Percentiles rank a stretch among this genome's conserved stretches.
Conservation (phyloP, 2,329 filamentous ascomycete species). For the Fusarium beomiforme region DNA sequence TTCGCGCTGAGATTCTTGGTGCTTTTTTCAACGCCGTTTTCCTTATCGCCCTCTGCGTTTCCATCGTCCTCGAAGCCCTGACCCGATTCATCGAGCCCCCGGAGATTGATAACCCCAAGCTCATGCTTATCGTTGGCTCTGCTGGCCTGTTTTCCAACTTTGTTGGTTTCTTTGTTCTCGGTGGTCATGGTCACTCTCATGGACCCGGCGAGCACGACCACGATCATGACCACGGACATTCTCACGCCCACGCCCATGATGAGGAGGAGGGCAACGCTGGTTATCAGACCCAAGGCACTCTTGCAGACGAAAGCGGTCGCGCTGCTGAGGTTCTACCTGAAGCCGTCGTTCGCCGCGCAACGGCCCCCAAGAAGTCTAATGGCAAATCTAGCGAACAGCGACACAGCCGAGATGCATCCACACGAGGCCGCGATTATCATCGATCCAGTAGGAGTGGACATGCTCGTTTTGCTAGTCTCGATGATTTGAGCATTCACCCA, state of each 20-base stretch:
- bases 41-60: slow-evolving; percentile 93
- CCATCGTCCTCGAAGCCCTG: slow-evolving; percentile 94
- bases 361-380: slow-evolving; percentile 39
- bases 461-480: slow-evolving; percentile 70
- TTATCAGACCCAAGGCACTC: slow-evolving; percentile 50
- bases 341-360: slow-evolving; percentile 64
- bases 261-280: slow-evolving; percentile 63
- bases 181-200: slow-evolving; percentile 90
- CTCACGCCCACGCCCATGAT: slow-evolving; percentile 49
- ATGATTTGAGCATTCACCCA: slow-evolving; percentile 86
- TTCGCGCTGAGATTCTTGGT: slow-evolving; percentile 95
- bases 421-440: slow-evolving; percentile 56
- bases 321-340: slow-evolving; percentile 72
- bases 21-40: slow-evolving; percentile 98
- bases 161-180: slow-evolving; percentile 87
- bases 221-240: slow-evolving; percentile 51
- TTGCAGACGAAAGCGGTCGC: slow-evolving; percentile 67
- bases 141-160: slow-evolving; percentile 89
- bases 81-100: slow-evolving; percentile 93
- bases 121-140: slow-evolving; percentile 90
- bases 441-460: slow-evolving; percentile 62
- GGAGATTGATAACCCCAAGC: slow-evolving; percentile 82
- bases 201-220: slow-evolving; percentile 65
- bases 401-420: slow-evolving; percentile 41
- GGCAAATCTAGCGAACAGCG: slow-evolving; percentile 50